These are phyloP conservation scores for Arctium minus DNA, from an alignment of 129 eudicot genomes.

Conservation along the genomic window DNA sequence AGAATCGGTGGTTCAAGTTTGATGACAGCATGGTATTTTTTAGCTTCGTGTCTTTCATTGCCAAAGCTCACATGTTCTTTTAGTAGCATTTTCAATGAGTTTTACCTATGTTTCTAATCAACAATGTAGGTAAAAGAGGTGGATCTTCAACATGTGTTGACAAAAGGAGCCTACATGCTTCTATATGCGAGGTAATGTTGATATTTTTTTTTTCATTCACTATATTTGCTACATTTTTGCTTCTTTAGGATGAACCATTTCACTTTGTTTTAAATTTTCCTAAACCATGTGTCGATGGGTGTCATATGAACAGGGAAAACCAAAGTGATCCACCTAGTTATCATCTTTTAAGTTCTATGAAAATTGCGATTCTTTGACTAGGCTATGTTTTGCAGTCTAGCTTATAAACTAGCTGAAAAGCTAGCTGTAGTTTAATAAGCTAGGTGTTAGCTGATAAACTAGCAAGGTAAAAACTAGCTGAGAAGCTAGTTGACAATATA, in stretches of 20 bases:
- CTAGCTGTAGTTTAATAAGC: background rate
- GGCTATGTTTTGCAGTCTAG: background rate
- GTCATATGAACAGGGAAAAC: background rate
- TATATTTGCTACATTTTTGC: background rate
- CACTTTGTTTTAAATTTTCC: background rate
- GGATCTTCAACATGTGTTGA: slow-evolving; percentile 63
- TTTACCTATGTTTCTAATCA: slow-evolving; percentile 3
- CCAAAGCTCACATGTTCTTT: background rate
- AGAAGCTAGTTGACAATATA: background rate
- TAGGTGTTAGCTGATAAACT: background rate
- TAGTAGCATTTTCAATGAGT: background rate
- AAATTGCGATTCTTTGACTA: background rate
- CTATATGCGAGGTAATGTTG: slow-evolving; percentile 71
- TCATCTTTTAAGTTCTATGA: background rate
- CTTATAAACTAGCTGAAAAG: background rate
- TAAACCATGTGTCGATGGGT: background rate
- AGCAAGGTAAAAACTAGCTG: background rate
- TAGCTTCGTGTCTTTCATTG: background rate
- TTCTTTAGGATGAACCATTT: background rate
- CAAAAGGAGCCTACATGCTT: slow-evolving; percentile 88
- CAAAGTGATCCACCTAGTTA: background rate
- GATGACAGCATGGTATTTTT: slow-evolving; percentile 69
- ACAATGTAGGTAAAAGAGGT: slow-evolving; percentile 60
- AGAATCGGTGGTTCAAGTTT: slow-evolving; percentile 76
- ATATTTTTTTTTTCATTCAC: background rate